Conservation (phyloP, 2,329 filamentous ascomycete genomes). For the Fusarium heterosporum region DNA sequence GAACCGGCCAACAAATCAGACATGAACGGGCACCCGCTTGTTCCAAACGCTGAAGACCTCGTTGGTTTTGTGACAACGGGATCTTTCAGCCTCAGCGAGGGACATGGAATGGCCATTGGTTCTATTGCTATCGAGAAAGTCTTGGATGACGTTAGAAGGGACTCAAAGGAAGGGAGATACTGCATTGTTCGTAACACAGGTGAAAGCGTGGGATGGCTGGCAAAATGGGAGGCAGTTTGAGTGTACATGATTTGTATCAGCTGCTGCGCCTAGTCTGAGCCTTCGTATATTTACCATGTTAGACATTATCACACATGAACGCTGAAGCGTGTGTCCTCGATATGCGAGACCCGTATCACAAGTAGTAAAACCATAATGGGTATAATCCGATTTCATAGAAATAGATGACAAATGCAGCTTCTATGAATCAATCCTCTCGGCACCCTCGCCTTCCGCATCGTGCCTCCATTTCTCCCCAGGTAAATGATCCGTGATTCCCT, state of each 20-base stretch:
- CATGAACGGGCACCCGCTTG: constrained; percentile 68
- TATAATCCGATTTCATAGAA: constrained; percentile 3
- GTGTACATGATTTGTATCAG: not conserved
- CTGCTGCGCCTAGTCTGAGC: not conserved
- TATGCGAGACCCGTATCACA: not conserved
- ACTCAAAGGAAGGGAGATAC: constrained; percentile 60
- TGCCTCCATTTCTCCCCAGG: constrained; percentile 43
- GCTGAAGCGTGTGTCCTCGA: not conserved
- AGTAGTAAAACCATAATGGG: too few species aligned
- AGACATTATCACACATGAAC: not conserved
- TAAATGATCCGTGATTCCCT: constrained; percentile 61
- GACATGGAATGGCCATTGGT: constrained; percentile 80
- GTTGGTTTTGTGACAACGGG: constrained; percentile 93
- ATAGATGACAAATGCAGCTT: not conserved
- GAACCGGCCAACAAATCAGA: constrained; percentile 53
- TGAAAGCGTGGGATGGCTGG: constrained; percentile 81
- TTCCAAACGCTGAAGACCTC: constrained; percentile 80
- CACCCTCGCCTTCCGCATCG: constrained; percentile 41
- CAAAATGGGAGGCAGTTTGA: constrained; percentile 77
- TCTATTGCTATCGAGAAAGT: constrained; percentile 73
- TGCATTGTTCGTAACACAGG: constrained; percentile 89
- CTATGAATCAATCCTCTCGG: constrained; percentile 28
- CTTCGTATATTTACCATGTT: not conserved
- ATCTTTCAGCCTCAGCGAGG: constrained; percentile 82
- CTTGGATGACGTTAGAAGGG: constrained; percentile 50